Conservation (phyloP, 1,284 basidiomycete species). For the Earliella scabrosa region DNA sequence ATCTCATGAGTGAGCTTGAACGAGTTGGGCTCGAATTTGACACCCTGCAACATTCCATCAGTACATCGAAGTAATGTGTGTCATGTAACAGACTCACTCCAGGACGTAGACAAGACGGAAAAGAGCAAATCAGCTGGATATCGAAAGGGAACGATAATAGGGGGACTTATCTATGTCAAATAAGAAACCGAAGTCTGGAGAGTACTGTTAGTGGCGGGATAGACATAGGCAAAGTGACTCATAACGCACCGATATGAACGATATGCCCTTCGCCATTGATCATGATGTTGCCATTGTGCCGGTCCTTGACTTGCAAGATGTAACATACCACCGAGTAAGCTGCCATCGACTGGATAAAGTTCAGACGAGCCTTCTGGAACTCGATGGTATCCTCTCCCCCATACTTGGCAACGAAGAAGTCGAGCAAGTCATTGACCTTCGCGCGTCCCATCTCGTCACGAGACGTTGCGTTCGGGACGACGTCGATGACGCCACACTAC, state of each 20-base stretch:
- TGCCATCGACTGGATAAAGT: conserved; percentile 99
- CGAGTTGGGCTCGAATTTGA: conserved; percentile 96
- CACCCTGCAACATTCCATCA: conserved; percentile 59
- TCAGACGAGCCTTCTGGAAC: conserved; percentile 93
- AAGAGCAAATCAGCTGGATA: conserved; percentile 31
- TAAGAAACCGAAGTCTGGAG: conserved; percentile 93
- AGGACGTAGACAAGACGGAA: conserved; percentile 42
- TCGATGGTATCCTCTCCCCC: conserved; percentile 87
- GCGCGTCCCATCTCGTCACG: conserved; percentile 99
- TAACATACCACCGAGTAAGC: conserved; percentile 99
- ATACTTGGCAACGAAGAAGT: conserved; percentile 96
- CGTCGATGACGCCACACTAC: conserved; percentile 97
- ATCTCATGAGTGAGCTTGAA: conserved; percentile 99
- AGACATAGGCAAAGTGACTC: not conserved
- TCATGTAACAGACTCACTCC: conserved; percentile 32
- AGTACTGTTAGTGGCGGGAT: not conserved
- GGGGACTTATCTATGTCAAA: conserved; percentile 94
- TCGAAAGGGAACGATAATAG: conserved; percentile 8
- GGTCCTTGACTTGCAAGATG: conserved; percentile 96
- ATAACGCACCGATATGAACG: conserved; percentile 84
- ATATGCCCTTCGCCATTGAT: conserved; percentile 97
- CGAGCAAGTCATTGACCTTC: conserved; percentile 95
- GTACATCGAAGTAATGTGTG: not conserved
- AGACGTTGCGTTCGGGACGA: conserved; percentile 97
- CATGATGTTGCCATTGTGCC: conserved; percentile 99